These are phyloP conservation scores for Gnaphalium uliginosum DNA, from an alignment of 129 eudicot species.

Conservation along the genomic window DNA sequence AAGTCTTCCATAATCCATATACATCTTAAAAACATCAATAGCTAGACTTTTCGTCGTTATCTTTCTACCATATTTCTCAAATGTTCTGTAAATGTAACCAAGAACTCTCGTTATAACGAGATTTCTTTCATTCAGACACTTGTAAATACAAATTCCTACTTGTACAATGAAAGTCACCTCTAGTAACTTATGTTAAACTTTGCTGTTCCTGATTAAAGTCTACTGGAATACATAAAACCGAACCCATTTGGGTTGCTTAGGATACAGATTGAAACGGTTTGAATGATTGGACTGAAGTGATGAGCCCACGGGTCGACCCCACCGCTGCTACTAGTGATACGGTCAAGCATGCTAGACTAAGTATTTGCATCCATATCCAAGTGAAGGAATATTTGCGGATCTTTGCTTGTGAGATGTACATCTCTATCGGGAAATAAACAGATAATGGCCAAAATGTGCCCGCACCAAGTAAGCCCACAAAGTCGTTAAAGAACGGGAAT, in stretches of 20 bases:
- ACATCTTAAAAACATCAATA: conserved; percentile 32
- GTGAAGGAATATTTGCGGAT: conserved; percentile 45
- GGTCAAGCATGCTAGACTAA: conserved; percentile 46
- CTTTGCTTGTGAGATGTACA: conserved; percentile 54
- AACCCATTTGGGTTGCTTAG: conserved; percentile 24
- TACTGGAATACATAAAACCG: not conserved
- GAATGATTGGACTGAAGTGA: conserved; percentile 35
- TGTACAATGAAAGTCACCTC: conserved; percentile 22
- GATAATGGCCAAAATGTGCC: conserved; percentile 73
- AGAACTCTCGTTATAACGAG: conserved; percentile 24
- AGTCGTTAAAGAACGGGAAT: conserved; percentile 73
- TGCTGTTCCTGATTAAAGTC: not conserved
- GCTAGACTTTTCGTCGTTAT: conserved; percentile 21
- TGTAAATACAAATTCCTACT: conserved; percentile 41
- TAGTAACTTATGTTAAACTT: conserved; percentile 28
- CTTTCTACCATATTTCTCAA: conserved; percentile 3
- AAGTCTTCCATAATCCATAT: conserved; percentile 22
- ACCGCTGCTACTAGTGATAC: conserved; percentile 57
- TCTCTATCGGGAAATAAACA: conserved; percentile 70
- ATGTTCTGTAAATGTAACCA: conserved; percentile 34
- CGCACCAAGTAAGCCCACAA: conserved; percentile 75
- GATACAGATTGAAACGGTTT: conserved; percentile 50
- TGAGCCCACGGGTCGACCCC: conserved; percentile 63
- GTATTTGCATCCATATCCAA: conserved; percentile 54
- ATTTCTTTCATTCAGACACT: conserved; percentile 28